Evolutionary conservation across 768 basidiomycete species (phyloP).

Genomic region (Scleroderma citrinum): DNA sequence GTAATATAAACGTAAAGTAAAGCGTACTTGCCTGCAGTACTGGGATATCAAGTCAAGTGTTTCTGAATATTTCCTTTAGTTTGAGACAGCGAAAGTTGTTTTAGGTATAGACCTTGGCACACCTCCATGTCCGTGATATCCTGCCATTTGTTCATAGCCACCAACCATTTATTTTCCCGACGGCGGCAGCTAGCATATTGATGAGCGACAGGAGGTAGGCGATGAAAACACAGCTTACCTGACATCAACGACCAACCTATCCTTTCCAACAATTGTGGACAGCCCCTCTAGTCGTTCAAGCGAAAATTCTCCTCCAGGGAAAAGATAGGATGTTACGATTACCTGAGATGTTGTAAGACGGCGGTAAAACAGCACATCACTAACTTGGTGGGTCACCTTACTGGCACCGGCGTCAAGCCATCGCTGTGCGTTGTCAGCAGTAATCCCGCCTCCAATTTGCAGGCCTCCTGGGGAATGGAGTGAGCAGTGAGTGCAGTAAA

Average conservation of each 20-base stretch:
- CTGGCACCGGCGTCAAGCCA: constrained; percentile 90
- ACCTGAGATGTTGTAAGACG: constrained; percentile 49
- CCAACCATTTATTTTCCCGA: constrained; percentile 73
- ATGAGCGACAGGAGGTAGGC: background rate
- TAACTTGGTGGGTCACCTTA: constrained; percentile 50
- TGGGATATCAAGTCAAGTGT: constrained; percentile 69
- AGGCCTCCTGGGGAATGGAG: constrained; percentile 49
- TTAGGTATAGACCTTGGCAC: constrained; percentile 50
- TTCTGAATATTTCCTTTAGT: constrained; percentile 39
- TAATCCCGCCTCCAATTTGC: constrained; percentile 94
- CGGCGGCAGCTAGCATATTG: constrained; percentile 64
- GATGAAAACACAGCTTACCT: constrained; percentile 46
- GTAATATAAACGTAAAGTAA: constrained; percentile 1
- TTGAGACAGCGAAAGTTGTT: background rate
- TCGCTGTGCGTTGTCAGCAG: constrained; percentile 64
- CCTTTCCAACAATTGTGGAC: constrained; percentile 65
- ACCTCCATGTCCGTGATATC: constrained; percentile 93
- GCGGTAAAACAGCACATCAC: constrained; percentile 2
- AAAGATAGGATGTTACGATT: constrained; percentile 96
- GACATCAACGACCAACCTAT: constrained; percentile 89
- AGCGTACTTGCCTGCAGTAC: constrained; percentile 64
- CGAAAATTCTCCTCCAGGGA: constrained; percentile 78
- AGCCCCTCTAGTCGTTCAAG: constrained; percentile 61
- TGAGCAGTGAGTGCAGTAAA: constrained; percentile 1
- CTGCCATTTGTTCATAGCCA: constrained; percentile 99